phyloP scores from a whole-genome alignment of 2,329 filamentous ascomycete species.

The Sporothrix brasiliensis region DNA sequence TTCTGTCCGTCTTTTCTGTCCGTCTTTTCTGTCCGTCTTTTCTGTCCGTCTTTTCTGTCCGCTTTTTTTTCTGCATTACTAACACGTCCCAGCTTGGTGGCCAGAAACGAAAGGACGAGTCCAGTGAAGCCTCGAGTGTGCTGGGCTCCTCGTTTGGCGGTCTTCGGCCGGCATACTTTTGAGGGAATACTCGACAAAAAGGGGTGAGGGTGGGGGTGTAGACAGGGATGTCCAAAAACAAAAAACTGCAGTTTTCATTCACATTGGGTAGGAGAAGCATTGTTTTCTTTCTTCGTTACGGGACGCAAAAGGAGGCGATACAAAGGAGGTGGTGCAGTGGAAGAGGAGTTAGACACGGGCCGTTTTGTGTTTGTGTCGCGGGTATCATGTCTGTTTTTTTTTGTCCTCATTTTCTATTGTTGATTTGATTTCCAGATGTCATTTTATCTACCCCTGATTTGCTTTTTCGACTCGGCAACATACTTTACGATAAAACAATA shows the following conservation, averaged over 20 bases:
- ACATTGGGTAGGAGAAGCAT: constrained; percentile 29
- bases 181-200: constrained; percentile 7
- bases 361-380: constrained; percentile 18
- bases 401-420: background rate
- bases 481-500: constrained; percentile 11
- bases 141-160: constrained; percentile 58
- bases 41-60: constrained; percentile 28
- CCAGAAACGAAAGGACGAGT: constrained; percentile 68
- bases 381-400: background rate
- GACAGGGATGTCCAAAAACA: background rate
- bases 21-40: background rate
- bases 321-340: background rate
- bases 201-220: background rate
- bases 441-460: background rate
- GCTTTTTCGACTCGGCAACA: constrained; percentile 21
- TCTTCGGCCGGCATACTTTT: constrained; percentile 42
- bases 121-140: constrained; percentile 47
- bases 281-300: background rate
- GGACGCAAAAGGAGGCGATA: constrained; percentile 2
- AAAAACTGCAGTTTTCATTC: background rate
- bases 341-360: constrained; percentile 8
- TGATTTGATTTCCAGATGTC: background rate
- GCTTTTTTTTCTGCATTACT: background rate
- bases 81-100: constrained; percentile 59
- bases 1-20: constrained; percentile 26